Conservation (phyloP, 345 rosid species). For the Hypericum androsaemum region DNA sequence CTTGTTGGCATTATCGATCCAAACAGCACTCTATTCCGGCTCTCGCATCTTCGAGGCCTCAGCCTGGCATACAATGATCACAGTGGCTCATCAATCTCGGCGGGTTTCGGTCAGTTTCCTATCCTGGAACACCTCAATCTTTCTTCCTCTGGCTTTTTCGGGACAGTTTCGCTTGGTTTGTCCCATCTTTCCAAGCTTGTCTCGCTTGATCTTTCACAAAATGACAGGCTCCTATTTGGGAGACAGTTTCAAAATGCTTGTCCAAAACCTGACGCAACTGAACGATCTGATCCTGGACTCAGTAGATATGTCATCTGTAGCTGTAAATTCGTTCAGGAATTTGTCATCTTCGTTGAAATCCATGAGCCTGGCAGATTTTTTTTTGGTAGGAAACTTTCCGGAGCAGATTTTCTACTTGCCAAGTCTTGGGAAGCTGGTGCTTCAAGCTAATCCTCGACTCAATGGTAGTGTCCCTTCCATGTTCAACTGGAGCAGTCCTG, state of each 20-base stretch:
- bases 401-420: constrained; percentile 3
- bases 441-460: background rate
- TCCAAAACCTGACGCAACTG: constrained; percentile 3
- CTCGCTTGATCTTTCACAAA: constrained; percentile 12
- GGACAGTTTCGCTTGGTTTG: constrained; percentile 6
- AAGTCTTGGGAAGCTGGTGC: too few relatives aligned
- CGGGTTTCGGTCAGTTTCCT: constrained; percentile 1
- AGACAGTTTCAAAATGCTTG: background rate
- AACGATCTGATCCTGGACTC: background rate
- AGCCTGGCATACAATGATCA: constrained; percentile 24
- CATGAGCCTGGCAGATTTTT: background rate
- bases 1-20: constrained; percentile 4
- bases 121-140: constrained; percentile 14
- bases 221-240: background rate
- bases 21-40: constrained; percentile 16
- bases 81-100: background rate
- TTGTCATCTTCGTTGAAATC: constrained; percentile 6
- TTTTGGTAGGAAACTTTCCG: constrained; percentile 8
- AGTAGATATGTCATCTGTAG: background rate
- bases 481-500: constrained; percentile 3
- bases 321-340: constrained; percentile 4
- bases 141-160: background rate
- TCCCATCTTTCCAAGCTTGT: constrained; percentile 7
- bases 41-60: constrained; percentile 14
- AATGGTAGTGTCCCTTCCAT: constrained; percentile 4